phyloP scores from a whole-genome alignment of 2,329 filamentous ascomycete genomes.

The Neonectria punicea region DNA sequence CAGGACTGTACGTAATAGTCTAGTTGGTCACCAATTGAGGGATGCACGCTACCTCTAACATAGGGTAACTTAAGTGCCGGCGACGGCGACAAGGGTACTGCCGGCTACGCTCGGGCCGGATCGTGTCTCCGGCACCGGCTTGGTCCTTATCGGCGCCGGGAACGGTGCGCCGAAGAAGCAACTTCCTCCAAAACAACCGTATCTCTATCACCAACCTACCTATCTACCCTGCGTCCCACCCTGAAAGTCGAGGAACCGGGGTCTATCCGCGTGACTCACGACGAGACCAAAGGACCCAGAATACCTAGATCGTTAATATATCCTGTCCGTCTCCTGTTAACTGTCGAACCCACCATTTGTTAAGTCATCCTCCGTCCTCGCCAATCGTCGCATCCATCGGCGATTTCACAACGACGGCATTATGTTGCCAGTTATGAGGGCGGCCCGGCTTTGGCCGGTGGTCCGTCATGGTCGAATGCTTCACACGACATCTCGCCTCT shows the following conservation, averaged over 20 bases:
- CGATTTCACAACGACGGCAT: not conserved
- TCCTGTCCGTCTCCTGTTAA: not conserved
- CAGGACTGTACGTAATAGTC: not conserved
- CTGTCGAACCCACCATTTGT: not conserved
- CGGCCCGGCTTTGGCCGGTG: constrained; percentile 30
- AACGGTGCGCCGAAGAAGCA: constrained; percentile 31
- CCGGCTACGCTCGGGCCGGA: constrained; percentile 41
- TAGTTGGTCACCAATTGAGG: constrained; percentile 1
- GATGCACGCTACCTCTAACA: not conserved
- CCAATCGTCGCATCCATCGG: not conserved
- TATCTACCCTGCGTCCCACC: not conserved
- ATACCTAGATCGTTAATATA: constrained; percentile 7
- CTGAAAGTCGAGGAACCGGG: not conserved
- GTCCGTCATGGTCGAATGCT: constrained; percentile 28
- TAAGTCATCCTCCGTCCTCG: not conserved
- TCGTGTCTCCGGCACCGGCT: constrained; percentile 39
- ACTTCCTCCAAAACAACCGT: constrained; percentile 5
- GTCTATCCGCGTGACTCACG: not conserved
- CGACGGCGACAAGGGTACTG: constrained; percentile 34
- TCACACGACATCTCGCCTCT: constrained; percentile 31
- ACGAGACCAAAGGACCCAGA: not conserved
- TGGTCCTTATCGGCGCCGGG: constrained; percentile 33
- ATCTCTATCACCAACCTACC: constrained; percentile 1
- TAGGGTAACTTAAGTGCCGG: constrained; percentile 14
- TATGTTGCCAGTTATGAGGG: constrained; percentile 39